These are phyloP conservation scores for Paraglomus occultum DNA, from an alignment of 192 early-diverging fungal species.

Conservation along the genomic window DNA sequence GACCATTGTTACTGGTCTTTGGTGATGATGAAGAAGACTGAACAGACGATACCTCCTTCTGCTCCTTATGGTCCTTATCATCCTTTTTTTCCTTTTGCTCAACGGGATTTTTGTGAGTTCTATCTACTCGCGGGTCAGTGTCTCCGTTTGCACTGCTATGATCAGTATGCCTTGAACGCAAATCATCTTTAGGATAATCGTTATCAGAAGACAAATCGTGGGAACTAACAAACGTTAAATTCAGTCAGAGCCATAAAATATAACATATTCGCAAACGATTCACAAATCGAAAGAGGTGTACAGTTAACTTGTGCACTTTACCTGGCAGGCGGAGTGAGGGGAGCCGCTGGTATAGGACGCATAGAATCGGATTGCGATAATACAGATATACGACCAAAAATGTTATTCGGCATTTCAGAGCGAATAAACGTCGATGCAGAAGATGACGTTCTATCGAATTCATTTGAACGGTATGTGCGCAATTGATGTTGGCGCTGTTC, in stretches of 20 bases:
- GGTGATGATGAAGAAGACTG: conserved; percentile 1
- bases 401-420: conserved; percentile 25
- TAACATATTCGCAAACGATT: conserved; percentile 3
- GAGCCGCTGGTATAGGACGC: neutral
- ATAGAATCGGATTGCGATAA: neutral
- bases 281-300: neutral
- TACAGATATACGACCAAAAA: conserved; percentile 23
- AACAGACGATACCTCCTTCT: neutral
- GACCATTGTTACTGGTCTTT: neutral
- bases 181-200: too few relatives aligned
- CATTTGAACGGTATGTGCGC: too few relatives aligned
- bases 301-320: neutral
- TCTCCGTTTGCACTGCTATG: too few relatives aligned
- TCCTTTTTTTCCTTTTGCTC: neutral
- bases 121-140: too few relatives aligned
- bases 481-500: too few relatives aligned
- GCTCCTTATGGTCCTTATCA: neutral
- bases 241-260: too few relatives aligned
- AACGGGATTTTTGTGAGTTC: too few relatives aligned
- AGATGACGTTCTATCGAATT: too few relatives aligned
- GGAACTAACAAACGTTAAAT: too few relatives aligned
- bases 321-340: neutral
- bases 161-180: too few relatives aligned
- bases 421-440: neutral
- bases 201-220: too few relatives aligned